Conservation (phyloP, 441 rosid genomes). For the Raphanus hybrid region DNA sequence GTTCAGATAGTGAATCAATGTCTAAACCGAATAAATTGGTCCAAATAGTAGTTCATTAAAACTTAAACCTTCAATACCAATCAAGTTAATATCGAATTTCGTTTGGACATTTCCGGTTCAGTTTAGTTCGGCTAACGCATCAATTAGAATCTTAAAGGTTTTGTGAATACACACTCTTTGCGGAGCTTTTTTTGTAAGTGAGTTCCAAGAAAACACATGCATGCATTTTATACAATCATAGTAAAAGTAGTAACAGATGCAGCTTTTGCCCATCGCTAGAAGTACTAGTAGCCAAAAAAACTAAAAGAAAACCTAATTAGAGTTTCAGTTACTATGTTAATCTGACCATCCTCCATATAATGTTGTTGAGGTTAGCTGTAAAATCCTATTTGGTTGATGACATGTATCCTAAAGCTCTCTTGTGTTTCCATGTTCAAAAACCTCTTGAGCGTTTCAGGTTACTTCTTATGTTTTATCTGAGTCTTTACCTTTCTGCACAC, state of each 20-base stretch:
- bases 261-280: slow-evolving; percentile 20
- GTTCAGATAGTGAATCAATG: no score
- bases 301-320: neutral
- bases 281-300: neutral
- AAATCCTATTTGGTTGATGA: slow-evolving; percentile 31
- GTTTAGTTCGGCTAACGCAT: neutral
- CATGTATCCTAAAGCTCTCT: slow-evolving; percentile 18
- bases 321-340: slow-evolving; percentile 20
- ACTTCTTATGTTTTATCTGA: slow-evolving; percentile 3
- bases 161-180: neutral
- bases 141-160: neutral
- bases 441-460: neutral
- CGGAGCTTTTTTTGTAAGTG: neutral
- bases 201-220: neutral
- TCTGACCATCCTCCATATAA: slow-evolving; percentile 1
- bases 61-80: neutral
- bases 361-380: slow-evolving; percentile 16
- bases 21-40: neutral
- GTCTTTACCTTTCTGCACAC: slow-evolving; percentile 11
- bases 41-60: neutral
- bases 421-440: slow-evolving; percentile 11
- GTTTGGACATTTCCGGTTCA: neutral
- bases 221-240: slow-evolving; percentile 24
- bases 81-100: neutral
- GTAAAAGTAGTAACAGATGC: neutral